Percentiles rank a stretch among this genome's conserved stretches.
These are phyloP conservation scores for Salix exigua DNA, from an alignment of 345 rosid genomes.

Conservation along the genomic window DNA sequence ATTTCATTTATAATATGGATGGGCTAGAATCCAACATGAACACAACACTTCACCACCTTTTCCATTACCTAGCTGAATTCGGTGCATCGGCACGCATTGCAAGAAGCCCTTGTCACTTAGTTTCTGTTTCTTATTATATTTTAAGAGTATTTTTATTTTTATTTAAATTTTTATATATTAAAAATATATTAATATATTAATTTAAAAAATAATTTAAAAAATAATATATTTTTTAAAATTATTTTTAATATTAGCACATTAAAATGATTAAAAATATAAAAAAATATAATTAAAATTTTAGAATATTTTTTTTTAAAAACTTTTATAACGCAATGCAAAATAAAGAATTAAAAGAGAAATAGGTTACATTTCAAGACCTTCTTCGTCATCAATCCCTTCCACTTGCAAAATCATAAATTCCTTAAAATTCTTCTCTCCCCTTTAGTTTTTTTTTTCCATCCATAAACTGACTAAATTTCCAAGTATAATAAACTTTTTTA, in stretches of 20 bases:
- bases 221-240: too few species aligned
- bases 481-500: too few species aligned
- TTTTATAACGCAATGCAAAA: too few species aligned
- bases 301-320: too few species aligned
- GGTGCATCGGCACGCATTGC: conserved; percentile 18
- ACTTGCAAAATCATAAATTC: not conserved
- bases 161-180: too few species aligned
- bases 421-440: not conserved
- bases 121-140: too few species aligned
- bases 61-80: not conserved
- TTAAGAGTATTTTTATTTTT: too few species aligned
- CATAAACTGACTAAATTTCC: too few species aligned
- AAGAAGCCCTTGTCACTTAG: not conserved
- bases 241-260: fast-evolving
- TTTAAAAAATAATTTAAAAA: too few species aligned
- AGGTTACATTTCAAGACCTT: conserved; percentile 11
- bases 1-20: not conserved
- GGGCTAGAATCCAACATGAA: not conserved
- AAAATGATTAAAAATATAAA: too few species aligned
- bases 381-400: not conserved
- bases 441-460: not conserved
- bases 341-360: conserved; percentile 9
- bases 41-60: not conserved
- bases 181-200: too few species aligned
- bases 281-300: too few species aligned